These are phyloP conservation scores for Lactifluus rugatus DNA, from an alignment of 768 basidiomycete genomes.

Conservation along the genomic window DNA sequence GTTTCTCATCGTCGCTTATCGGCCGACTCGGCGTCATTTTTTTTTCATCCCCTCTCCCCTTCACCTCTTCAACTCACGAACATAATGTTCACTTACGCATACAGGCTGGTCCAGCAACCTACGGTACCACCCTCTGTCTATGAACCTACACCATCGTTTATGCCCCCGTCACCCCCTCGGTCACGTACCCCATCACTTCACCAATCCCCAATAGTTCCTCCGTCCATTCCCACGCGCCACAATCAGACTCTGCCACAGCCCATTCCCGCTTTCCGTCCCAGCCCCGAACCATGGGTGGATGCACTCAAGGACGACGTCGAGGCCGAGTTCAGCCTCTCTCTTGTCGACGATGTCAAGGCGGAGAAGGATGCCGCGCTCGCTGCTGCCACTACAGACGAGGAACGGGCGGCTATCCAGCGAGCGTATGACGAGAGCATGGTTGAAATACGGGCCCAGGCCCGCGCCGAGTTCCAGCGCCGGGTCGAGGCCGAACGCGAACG, in stretches of 20 bases:
- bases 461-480: constrained; percentile 13
- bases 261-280: neutral
- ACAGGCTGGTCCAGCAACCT: constrained; percentile 15
- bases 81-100: constrained; percentile 11
- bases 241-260: neutral
- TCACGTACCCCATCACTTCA: constrained; percentile 11
- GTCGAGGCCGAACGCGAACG: constrained; percentile 16
- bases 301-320: constrained; percentile 17
- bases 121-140: neutral
- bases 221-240: constrained; percentile 10
- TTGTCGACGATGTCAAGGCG: constrained; percentile 14
- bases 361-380: constrained; percentile 4
- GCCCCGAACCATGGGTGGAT: constrained; percentile 14
- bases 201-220: neutral
- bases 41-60: neutral
- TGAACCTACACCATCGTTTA: constrained; percentile 6
- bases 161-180: neutral
- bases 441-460: constrained; percentile 13
- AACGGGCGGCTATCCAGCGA: constrained; percentile 5
- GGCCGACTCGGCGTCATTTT: constrained; percentile 1
- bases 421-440: constrained; percentile 13
- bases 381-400: constrained; percentile 1
- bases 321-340: constrained; percentile 9
- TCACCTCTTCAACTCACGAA: neutral
- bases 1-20: constrained; percentile 2